Evolutionary conservation across 78 protist genomes (phyloP), one percentile per base, ranked within the genome.

Genomic region (Dictyostelium intermedium): DNA sequence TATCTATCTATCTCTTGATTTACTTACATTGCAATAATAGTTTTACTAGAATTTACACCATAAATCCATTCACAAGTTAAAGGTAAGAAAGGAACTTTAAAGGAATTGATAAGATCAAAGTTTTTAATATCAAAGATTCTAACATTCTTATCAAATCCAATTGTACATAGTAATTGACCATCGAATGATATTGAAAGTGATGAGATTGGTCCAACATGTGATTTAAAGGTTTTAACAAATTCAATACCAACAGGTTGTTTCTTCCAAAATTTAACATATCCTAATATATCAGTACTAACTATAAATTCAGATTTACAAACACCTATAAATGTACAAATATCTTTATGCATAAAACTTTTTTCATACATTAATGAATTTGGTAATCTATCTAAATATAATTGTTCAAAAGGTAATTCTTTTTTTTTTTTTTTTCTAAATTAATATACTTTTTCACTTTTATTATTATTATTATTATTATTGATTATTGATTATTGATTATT

Each of bases 261-360:
- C 82, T 96, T 96, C 99, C 99, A 99, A 63, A 99, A 99, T 94
- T 99, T 99, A 41, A 99, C 23, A 53, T 74, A 93, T 5, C 99
- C 99, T 50, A 98, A 98, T n/a, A 45, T 72, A 74, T 95, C 91
- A 1, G 97, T 96, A 2, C 99, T 99, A 27, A 98, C 39, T 8
- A 98, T 47, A 53, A 91, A 99, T 32, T 97, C 97, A 6, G 98
- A 78, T 35, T 80, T 83, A 41, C 66, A 16, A 18, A 82, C 80
- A 2, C 18, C 11, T 56, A 84, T 23, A 63, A 60, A 69, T 66
- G 43, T 47, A 50, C 92, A 69, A 45, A 50, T 78, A 73, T 70
- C 98, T 63, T 97, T 95, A 91, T 98, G 99, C 99, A 98, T 98
- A 96, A 77, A 97, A 69, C 97, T 92, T 60, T 78, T 70, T 87